Evolutionary conservation across 2,329 filamentous ascomycete genomes (phyloP).

Genomic region (Penicillium sumatraense): DNA sequence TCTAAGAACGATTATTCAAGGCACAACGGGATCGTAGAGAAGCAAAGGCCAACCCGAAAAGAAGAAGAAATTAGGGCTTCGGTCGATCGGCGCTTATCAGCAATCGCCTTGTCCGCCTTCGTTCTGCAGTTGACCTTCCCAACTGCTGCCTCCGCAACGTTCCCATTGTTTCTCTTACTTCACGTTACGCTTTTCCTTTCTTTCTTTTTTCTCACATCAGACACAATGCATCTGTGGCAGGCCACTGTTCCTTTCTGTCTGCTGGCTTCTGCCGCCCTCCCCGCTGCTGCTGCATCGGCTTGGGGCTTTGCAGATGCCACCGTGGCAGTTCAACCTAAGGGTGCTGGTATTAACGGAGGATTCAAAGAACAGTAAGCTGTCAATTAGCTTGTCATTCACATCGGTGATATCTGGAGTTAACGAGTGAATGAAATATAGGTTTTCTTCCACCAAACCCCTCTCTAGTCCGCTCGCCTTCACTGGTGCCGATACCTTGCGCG

Average conservation of each 20-base stretch:
- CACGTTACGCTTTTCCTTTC: conserved; percentile 7
- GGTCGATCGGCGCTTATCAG: conserved; percentile 33
- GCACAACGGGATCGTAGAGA: conserved; percentile 16
- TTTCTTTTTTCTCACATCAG: not conserved
- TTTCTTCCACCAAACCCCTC: conserved; percentile 64
- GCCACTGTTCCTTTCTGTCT: conserved; percentile 41
- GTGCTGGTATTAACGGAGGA: conserved; percentile 57
- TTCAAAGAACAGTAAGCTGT: conserved; percentile 61
- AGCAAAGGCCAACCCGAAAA: conserved; percentile 18
- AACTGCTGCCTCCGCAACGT: conserved; percentile 14
- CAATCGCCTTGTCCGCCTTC: conserved; percentile 24
- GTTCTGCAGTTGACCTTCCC: conserved; percentile 23
- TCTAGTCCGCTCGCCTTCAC: conserved; percentile 68
- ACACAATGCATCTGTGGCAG: conserved; percentile 44
- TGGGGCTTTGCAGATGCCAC: conserved; percentile 70
- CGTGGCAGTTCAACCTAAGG: conserved; percentile 63
- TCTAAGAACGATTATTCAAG: no score
- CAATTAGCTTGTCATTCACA: not conserved
- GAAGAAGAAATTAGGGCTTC: conserved; percentile 47
- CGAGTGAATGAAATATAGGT: conserved; percentile 48
- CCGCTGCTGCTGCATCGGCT: conserved; percentile 53
- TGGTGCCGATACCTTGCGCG: conserved; percentile 74
- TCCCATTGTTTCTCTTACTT: conserved; percentile 4
- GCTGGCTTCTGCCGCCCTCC: conserved; percentile 40
- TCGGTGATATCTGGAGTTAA: conserved; percentile 12